Percentiles rank a stretch among this genome's conserved stretches.
phyloP scores from a whole-genome alignment of 495 filamentous ascomycete genomes.

The Penicillium verhagenii region DNA sequence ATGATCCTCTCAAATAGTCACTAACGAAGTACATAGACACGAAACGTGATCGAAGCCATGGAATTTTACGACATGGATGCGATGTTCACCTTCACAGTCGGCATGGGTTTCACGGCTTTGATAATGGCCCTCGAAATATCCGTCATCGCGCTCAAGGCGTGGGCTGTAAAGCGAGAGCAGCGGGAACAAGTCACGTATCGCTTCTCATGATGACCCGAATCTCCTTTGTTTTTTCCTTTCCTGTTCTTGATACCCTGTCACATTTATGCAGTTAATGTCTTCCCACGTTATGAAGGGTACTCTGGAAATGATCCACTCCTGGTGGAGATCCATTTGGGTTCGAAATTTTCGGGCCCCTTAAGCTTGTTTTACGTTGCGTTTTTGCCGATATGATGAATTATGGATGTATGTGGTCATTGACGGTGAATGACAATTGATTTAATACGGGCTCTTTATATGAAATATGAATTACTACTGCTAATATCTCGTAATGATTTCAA shows the following conservation, averaged over 20 bases:
- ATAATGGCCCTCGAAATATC: conserved; percentile 83
- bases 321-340: background rate
- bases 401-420: conserved; percentile 19
- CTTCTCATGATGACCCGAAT: conserved; percentile 22
- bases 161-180: conserved; percentile 68
- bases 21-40: conserved; percentile 46
- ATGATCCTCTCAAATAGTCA: background rate
- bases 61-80: conserved; percentile 69
- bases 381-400: conserved; percentile 1
- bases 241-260: conserved; percentile 26
- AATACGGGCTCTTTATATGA: background rate
- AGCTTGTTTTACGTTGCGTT: background rate
- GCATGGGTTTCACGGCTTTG: conserved; percentile 78
- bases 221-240: background rate
- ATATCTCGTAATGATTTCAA: background rate
- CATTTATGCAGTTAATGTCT: conserved; percentile 13
- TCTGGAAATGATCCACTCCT: background rate
- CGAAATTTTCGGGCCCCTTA: background rate
- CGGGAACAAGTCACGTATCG: conserved; percentile 24
- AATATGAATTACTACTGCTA: too few species aligned
- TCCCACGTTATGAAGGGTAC: background rate
- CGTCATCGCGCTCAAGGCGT: conserved; percentile 83
- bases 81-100: conserved; percentile 93
- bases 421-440: background rate
- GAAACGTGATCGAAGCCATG: conserved; percentile 73